Conservation (phyloP, 306 rosid species). For the Gynostemma pentaphyllum region DNA sequence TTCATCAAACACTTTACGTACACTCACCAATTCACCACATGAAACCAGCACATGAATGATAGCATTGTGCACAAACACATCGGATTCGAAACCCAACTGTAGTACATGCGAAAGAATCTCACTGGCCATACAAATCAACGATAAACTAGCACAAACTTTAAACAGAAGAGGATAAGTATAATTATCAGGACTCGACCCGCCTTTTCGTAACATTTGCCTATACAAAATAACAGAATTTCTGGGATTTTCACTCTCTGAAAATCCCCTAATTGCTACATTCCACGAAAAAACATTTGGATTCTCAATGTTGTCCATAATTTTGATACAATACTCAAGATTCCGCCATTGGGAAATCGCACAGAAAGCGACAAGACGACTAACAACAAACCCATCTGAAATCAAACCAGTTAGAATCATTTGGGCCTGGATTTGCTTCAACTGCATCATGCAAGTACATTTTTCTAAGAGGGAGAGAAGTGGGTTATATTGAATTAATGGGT, state of each 20-base stretch:
- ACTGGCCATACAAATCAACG: conserved; percentile 27
- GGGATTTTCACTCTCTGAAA: conserved; percentile 33
- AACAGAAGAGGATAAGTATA: conserved; percentile 58
- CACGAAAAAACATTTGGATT: conserved; percentile 52
- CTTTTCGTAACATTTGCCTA: conserved; percentile 36
- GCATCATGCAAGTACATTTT: conserved; percentile 39
- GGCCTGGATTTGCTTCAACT: conserved; percentile 65
- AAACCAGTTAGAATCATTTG: conserved; percentile 52
- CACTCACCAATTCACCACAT: conserved; percentile 34
- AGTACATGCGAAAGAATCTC: conserved; percentile 52
- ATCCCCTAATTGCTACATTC: conserved; percentile 63
- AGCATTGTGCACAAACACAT: conserved; percentile 58
- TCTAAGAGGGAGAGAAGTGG: conserved; percentile 55
- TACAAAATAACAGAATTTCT: conserved; percentile 41
- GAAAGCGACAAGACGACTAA: conserved; percentile 58
- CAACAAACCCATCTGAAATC: conserved; percentile 34
- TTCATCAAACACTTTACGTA: conserved; percentile 48
- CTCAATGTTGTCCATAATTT: conserved; percentile 22
- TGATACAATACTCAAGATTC: conserved; percentile 38
- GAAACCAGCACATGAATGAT: conserved; percentile 48
- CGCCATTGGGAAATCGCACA: conserved; percentile 58
- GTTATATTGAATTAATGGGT: conserved; percentile 30
- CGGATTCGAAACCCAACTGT: conserved; percentile 44
- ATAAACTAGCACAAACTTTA: conserved; percentile 46
- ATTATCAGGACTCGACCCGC: conserved; percentile 42